Evolutionary conservation across 202 grass and related monocot genomes (phyloP).

Genomic region (Elaeis oleifera): DNA sequence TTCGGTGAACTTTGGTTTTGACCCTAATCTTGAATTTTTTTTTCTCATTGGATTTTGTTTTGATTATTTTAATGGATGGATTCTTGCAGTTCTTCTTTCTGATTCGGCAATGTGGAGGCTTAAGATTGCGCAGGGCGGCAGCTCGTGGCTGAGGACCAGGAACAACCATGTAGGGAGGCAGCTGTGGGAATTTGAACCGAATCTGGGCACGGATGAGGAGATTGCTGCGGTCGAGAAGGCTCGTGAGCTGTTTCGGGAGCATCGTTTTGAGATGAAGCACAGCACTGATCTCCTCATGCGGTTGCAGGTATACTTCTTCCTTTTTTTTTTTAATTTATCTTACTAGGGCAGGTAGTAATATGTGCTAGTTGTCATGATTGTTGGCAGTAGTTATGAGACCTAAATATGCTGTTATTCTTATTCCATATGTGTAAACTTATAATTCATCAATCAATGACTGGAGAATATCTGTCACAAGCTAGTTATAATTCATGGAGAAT

Average conservation of each 20-base stretch:
- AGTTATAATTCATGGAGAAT: too few relatives aligned
- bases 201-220: conserved; percentile 38
- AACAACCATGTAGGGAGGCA: conserved; percentile 42
- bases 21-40: too few relatives aligned
- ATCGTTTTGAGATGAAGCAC: conserved; percentile 36
- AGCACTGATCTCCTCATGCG: conserved; percentile 61
- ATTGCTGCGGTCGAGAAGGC: conserved; percentile 32
- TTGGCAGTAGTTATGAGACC: too few relatives aligned
- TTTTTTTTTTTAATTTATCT: neutral
- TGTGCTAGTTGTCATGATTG: too few relatives aligned
- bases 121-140: conserved; percentile 36
- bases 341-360: too few relatives aligned
- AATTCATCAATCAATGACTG: too few relatives aligned
- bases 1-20: too few relatives aligned
- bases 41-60: too few relatives aligned
- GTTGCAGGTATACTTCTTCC: conserved; percentile 26
- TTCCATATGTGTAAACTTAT: neutral
- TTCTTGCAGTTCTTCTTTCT: too few relatives aligned
- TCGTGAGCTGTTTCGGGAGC: conserved; percentile 26
- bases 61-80: too few relatives aligned
- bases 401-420: neutral
- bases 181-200: conserved; percentile 51
- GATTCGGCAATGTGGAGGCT: conserved; percentile 49
- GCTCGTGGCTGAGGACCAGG: conserved; percentile 40
- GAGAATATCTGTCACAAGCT: too few relatives aligned